Evolutionary conservation across 2,329 filamentous ascomycete genomes (phyloP).

Genomic region (Penicillium sp.): DNA sequence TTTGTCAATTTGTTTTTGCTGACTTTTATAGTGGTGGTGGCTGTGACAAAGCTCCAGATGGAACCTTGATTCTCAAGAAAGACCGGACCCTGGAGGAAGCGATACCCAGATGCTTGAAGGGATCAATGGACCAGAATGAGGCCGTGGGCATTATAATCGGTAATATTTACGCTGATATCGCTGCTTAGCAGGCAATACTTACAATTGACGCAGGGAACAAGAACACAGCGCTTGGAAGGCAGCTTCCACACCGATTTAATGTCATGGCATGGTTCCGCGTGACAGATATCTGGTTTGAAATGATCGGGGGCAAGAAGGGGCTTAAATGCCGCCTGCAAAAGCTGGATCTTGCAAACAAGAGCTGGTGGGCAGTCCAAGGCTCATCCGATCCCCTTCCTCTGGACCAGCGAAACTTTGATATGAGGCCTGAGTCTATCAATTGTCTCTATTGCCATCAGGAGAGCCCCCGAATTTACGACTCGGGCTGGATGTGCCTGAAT

Average conservation of each 20-base stretch:
- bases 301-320: slow-evolving; percentile 37
- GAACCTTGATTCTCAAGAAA: slow-evolving; percentile 44
- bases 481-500: slow-evolving; percentile 58
- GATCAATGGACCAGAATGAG: slow-evolving; percentile 41
- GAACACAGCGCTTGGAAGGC: slow-evolving; percentile 46
- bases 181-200: background rate
- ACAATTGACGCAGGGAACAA: slow-evolving; percentile 45
- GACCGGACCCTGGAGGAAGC: slow-evolving; percentile 49
- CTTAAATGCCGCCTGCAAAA: slow-evolving; percentile 64
- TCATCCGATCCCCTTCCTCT: slow-evolving; percentile 24
- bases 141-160: slow-evolving; percentile 54
- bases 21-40: slow-evolving; percentile 49
- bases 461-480: slow-evolving; percentile 35
- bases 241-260: slow-evolving; percentile 56
- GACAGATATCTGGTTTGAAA: slow-evolving; percentile 64
- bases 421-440: slow-evolving; percentile 13
- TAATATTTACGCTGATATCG: slow-evolving; percentile 25
- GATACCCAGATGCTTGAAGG: slow-evolving; percentile 38
- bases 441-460: slow-evolving; percentile 42
- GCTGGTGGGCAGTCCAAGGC: slow-evolving; percentile 55
- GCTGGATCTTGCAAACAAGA: slow-evolving; percentile 46
- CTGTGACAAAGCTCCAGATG: slow-evolving; percentile 44
- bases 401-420: slow-evolving; percentile 29
- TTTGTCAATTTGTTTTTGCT: slow-evolving; percentile 1
- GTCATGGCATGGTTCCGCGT: slow-evolving; percentile 66